Base-by-base conservation (phyloP, 805 yeast species). In the Metschnikowia arizonensis region DNA sequence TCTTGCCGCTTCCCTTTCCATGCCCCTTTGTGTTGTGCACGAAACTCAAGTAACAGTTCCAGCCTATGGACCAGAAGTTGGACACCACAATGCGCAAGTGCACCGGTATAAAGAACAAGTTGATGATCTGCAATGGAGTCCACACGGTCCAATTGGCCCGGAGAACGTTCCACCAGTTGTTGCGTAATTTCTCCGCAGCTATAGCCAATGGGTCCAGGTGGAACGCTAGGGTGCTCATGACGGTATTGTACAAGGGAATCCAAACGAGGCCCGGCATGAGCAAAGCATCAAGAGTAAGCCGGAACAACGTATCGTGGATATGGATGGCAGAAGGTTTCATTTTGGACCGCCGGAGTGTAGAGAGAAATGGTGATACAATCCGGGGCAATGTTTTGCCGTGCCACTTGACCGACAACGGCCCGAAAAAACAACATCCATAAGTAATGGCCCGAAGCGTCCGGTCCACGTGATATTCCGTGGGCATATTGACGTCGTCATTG, bases 21-120 rank as follows among this genome's bases (percentile, higher is more conserved):
- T 66, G 73, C 8, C 69, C 66, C 48, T 59, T 56, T 12, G 71
- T 66, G 39, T 80, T 72, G 52, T 85, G 88, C 45, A 68, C 61
- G 44, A 59, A 66, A 52, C 74, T 69, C 58, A 70, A 65, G 55
- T 61, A 70, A 34, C 69, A 64, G 50, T 65, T 69, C 76, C 76
- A 70, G 23, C 72, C 70, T 18, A 68, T 59, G 6, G 73, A 66
- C 66, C 71, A 68, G 9, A 68, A 33, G 46, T 70, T 70, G 18
- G 71, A 50, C 18, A 65, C 58, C 12, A 69, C 66, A 12, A 68
- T 59, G 40, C 76, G 54, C 33, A 66, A 57, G 45, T 69, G 73
- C 10, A 68, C 61, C 1, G 76, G 76, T 23, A 69, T 57, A 35
- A 61, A 66, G 50, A 63, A 65, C 44, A 70, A 56, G 52, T 64